Base-by-base conservation (phyloP, 352 stramenopile species). In the Phytopythium aichiense region DNA sequence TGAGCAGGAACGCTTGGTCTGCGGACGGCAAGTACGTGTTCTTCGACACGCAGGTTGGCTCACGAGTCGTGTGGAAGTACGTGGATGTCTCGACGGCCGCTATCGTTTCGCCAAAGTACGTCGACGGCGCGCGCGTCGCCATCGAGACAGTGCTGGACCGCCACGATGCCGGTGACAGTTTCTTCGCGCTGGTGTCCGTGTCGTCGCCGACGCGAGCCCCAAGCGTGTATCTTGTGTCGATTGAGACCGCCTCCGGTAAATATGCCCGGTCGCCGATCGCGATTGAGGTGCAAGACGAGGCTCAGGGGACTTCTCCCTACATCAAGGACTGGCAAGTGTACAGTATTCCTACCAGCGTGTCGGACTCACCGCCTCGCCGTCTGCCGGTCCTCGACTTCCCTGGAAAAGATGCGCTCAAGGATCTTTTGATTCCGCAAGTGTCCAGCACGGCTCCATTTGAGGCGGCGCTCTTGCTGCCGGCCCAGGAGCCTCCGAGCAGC, bases 401-500 rank as follows among this genome's bases (percentile, higher is more conserved):
- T 69, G 18, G 74, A 71, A 16, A 71, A 11, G 60, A 60, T 2
- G 60, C 71, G 7, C 57, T 90, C 22, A 66, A 76, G 43, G 67
- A 79, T 3, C 58, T 84, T n/a, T 60, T 91, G 33, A 65, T 90
- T 35, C 72, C 81, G 0, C 65, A 65, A n/a, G 70, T 80, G 1
- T 69, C 68, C 2, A 91, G 79, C 64, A 65, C 62, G 2, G 65
- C 75, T 22, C 63, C 76, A 42, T 96, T 90, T 57, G 87, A 97
- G 70, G 88, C 86, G 15, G 85, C 84, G 23, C 69, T 97, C 22
- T 71, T 93, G 56, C 57, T 94, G 12, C 88, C 88, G 12, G 80
- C 58, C 58, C 60, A 61, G 2, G 22, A 68, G 0, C 58, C 76
- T 7, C 71, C 81, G 16, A 54, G 51, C 1, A 65, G 73, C 2